Evolutionary conservation across 352 stramenopile species (phyloP), one percentile per base, ranked within the genome.

Genomic region (Elongisporangium anandrum): DNA sequence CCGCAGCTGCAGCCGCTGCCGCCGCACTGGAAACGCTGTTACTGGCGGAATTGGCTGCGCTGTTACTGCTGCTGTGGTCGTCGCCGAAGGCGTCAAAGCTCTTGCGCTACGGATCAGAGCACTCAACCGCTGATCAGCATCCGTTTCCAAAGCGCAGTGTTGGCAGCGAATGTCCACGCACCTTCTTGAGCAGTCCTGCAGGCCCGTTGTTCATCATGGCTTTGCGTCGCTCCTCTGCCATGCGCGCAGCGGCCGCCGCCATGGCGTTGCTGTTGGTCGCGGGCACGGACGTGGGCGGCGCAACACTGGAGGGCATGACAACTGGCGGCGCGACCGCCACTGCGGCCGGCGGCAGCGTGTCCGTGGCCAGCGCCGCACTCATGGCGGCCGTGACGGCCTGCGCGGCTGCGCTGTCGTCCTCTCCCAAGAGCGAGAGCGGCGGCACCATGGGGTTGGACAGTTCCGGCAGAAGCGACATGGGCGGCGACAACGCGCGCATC

Each of bases 401-500:
- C 17, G 34, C 34, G 12, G 34, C 34, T 3, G 34, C 34, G 59
- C 50, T n/a, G 23, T 52, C 19, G 47, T 52, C 10, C 47, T 74
- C 54, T 19, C 59, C 61, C 15, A 71, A 50, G 9, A 90, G 60
- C 49, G 77, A 75, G 15, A 88, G 59, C 19, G 74, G 56, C 3
- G 77, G 59, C 56, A 73, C 64, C 0, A 41, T 23, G 1, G 72
- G 59, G 20, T 85, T 69, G 29, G 71, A 74, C 29, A 91, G 73
- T 29, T 91, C 81, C 3, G 81, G 75, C 38, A 91, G 52, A 5
- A 91, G 50, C 47, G 79, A 89, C 57, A 83, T 87, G 4, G 81
- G 81, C 51, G 81, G 81, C 0, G 81, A 91, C n/a, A 91, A 65
- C 23, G 79, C 79, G 34, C 79, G 81, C 77, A 89, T 77, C 73